Percentiles rank a stretch among this genome's conserved stretches.
Conservation (phyloP, 2,329 filamentous ascomycete genomes). For the Fusarium nodosum region DNA sequence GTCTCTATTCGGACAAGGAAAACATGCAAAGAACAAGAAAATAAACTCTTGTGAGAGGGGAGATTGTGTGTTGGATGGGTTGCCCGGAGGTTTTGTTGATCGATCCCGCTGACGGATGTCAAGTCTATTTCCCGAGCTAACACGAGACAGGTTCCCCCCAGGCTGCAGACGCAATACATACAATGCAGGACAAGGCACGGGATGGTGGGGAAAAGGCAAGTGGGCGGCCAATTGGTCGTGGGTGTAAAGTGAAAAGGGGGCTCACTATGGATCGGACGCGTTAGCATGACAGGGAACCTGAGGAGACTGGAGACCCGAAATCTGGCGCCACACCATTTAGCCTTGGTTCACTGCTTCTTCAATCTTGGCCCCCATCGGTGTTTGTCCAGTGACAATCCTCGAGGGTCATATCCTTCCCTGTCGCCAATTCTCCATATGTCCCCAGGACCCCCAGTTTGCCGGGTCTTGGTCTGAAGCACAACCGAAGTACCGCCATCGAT, state of each 20-base stretch:
- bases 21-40: slow-evolving; percentile 31
- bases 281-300: slow-evolving; percentile 5
- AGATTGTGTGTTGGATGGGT: slow-evolving; percentile 26
- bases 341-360: slow-evolving; percentile 12
- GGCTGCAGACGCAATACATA: slow-evolving; percentile 19
- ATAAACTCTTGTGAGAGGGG: slow-evolving; percentile 26
- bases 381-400: slow-evolving; percentile 9
- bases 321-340: slow-evolving; percentile 36
- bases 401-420: slow-evolving; percentile 12
- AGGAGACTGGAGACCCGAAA: slow-evolving; percentile 16
- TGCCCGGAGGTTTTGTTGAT: slow-evolving; percentile 39
- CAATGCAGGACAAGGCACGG: slow-evolving; percentile 11
- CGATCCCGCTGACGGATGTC: slow-evolving; percentile 19
- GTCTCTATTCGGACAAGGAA: slow-evolving; percentile 28
- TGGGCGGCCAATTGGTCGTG: slow-evolving; percentile 8
- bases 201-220: slow-evolving; percentile 14
- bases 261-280: slow-evolving; percentile 25
- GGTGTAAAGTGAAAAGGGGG: slow-evolving; percentile 19
- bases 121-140: slow-evolving; percentile 33
- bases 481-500: slow-evolving; percentile 35
- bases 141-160: slow-evolving; percentile 3
- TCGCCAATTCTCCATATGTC: slow-evolving; percentile 13
- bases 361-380: slow-evolving; percentile 5
- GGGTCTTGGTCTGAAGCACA: slow-evolving; percentile 16
- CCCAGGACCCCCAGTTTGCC: slow-evolving; percentile 2